Base-by-base conservation (phyloP, 768 basidiomycete species). In the Rubroboletus satanas region DNA sequence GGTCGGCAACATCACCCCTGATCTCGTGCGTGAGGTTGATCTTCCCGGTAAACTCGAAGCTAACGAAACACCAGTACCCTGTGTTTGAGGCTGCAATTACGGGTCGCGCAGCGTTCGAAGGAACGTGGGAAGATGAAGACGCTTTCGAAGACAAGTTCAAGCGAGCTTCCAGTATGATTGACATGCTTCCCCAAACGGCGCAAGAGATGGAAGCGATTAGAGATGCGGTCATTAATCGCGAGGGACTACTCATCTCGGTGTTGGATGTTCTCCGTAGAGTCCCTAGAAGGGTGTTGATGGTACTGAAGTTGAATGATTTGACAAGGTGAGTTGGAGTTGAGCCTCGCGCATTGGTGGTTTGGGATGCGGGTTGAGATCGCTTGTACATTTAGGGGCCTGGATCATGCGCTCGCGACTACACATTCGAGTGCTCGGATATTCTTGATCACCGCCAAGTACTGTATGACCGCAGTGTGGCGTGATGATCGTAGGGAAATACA, bases 21-120 rank as follows among this genome's bases (percentile, higher is more conserved):
- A 93, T 56, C 78, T 95, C 60, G 93, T 95, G 63, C 52, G 83
- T 71, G 17, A 44, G 14, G 14, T 48, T 33, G 17, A 56, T 49
- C 33, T 37, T 46, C 7, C 9, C 21, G 1, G 14, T 29, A 37
- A 48, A n/a, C 18, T 47, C 38, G n/a, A 59, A 38, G 47, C 42
- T 54, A 23, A 52, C 45, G 31, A 49, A 45, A 21, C 29, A 50
- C 0, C 64, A 95, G 89, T 98, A 97, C 67, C 90, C 93, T 9
- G 81, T 97, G 11, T 94, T 98, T 57, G 93, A 98, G 71, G 91
- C 93, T 21, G 95, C 95, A 14, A 85, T 98, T 43, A 98, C 95
- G 61, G 84, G 84, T 5, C 82, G 93, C 39, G 84, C 90, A 17
- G 84, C 83, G 1, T 70, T 96, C 51, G 81, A 85, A 65, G 87